A percentile compares a stretch with the other conserved stretches of the same genome.
phyloP scores from a whole-genome alignment of 1,284 basidiomycete species.

The Tilletia walkeri region DNA sequence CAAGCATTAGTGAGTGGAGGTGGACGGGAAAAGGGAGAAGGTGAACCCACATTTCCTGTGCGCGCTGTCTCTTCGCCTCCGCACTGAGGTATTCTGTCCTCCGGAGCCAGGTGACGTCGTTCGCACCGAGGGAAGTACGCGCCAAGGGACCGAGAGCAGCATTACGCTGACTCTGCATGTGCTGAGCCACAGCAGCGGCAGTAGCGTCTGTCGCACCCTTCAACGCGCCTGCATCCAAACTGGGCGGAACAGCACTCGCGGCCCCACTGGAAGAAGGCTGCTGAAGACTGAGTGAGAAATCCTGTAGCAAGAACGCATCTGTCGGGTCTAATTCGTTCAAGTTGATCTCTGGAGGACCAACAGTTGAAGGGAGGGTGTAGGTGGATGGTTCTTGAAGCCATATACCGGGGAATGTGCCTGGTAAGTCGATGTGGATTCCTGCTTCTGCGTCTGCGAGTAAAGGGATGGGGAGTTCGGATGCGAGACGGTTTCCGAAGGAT shows the following conservation, averaged over 20 bases:
- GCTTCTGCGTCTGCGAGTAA: constrained; percentile 50
- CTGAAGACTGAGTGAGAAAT: constrained; percentile 36
- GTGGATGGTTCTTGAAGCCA: constrained; percentile 31
- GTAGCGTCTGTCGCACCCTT: constrained; percentile 21
- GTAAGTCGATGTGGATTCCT: constrained; percentile 52
- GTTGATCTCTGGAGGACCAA: constrained; percentile 25
- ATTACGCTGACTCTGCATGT: constrained; percentile 35
- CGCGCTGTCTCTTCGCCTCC: constrained; percentile 37
- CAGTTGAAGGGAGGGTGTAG: constrained; percentile 12
- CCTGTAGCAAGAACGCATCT: constrained; percentile 48
- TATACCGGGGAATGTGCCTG: constrained; percentile 41
- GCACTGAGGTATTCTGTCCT: constrained; percentile 52
- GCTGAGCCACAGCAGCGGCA: constrained; percentile 19
- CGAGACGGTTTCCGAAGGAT: constrained; percentile 43
- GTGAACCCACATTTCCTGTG: constrained; percentile 8
- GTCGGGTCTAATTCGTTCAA: constrained; percentile 36
- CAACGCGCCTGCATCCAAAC: background rate
- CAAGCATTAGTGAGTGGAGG: background rate
- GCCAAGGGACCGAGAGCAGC: constrained; percentile 35
- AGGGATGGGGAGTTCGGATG: constrained; percentile 44
- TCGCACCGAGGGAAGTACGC: constrained; percentile 32
- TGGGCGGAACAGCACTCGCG: background rate
- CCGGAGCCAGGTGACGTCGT: constrained; percentile 52
- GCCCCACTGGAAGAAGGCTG: background rate
- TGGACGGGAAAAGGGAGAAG: background rate